Conservation (phyloP, 1,284 basidiomycete genomes). For the Pyrrhoderma noxium region DNA sequence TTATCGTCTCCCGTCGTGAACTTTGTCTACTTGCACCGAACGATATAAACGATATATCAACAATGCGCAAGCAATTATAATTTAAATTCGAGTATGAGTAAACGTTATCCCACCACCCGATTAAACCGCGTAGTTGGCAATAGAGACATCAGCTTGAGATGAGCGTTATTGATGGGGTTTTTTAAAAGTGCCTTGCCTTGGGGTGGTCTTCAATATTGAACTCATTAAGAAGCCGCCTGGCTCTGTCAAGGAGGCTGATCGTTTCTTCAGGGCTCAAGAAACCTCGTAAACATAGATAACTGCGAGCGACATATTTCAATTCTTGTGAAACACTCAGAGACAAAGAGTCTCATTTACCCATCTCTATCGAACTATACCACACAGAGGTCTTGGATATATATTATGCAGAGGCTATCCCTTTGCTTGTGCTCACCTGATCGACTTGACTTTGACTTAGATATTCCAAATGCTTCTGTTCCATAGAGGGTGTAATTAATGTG, state of each 20-base stretch:
- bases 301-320: not conserved
- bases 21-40: constrained; percentile 53
- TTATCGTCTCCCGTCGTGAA: constrained; percentile 78
- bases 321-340: not conserved
- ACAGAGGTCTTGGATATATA: no score
- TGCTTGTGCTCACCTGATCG: constrained; percentile 16
- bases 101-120: no score
- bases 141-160: no score
- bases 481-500: not conserved
- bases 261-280: constrained; percentile 27
- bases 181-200: constrained; percentile 39
- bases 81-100: no score
- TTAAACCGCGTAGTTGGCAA: not conserved
- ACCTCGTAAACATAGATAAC: constrained; percentile 13
- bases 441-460: constrained; percentile 20
- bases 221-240: constrained; percentile 66
- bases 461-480: constrained; percentile 7
- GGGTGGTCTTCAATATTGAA: constrained; percentile 80
- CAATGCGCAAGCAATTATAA: no score
- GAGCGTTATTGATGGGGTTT: no score
- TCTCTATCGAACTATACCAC: constrained; percentile 16
- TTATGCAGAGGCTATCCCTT: not conserved
- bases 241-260: constrained; percentile 55
- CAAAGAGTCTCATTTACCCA: constrained; percentile 7
- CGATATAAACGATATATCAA: no score